Evolutionary conservation across 192 early-diverging fungal genomes (phyloP).

Genomic region (Coemansia sp.): DNA sequence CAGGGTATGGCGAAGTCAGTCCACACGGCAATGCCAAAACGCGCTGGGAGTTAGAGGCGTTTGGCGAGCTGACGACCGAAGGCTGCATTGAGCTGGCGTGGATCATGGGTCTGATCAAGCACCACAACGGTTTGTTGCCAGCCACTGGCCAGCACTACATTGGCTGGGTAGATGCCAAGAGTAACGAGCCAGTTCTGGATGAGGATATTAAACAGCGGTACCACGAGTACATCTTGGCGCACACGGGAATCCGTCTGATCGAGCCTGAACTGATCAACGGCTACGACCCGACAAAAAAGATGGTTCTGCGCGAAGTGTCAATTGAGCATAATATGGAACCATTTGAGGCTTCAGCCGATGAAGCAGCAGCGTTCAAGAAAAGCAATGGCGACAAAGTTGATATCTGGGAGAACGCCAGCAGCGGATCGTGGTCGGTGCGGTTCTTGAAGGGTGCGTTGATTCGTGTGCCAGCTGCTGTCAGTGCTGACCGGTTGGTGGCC

Average conservation of each 20-base stretch:
- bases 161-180: conserved; percentile 91
- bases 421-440: conserved; percentile 68
- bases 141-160: conserved; percentile 20
- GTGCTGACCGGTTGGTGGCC: conserved; percentile 76
- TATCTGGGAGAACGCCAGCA: conserved; percentile 53
- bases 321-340: conserved; percentile 85
- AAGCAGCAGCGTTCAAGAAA: conserved; percentile 79
- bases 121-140: conserved; percentile 59
- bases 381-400: conserved; percentile 77
- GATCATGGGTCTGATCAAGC: conserved; percentile 96
- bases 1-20: conserved; percentile 93
- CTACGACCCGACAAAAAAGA: conserved; percentile 86
- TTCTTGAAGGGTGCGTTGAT: conserved; percentile 86
- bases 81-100: conserved; percentile 95
- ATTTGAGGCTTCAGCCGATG: conserved; percentile 84
- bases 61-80: conserved; percentile 55
- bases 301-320: conserved; percentile 83
- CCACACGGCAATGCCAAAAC: conserved; percentile 88
- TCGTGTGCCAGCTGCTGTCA: conserved; percentile 83
- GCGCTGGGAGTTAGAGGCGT: conserved; percentile 95
- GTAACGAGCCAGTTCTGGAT: conserved; percentile 82
- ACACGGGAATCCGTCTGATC: conserved; percentile 61
- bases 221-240: conserved; percentile 84
- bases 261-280: conserved; percentile 84
- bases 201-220: conserved; percentile 85